phyloP scores from a whole-genome alignment of 352 stramenopile genomes.

The Globisporangium heterothallicum region DNA sequence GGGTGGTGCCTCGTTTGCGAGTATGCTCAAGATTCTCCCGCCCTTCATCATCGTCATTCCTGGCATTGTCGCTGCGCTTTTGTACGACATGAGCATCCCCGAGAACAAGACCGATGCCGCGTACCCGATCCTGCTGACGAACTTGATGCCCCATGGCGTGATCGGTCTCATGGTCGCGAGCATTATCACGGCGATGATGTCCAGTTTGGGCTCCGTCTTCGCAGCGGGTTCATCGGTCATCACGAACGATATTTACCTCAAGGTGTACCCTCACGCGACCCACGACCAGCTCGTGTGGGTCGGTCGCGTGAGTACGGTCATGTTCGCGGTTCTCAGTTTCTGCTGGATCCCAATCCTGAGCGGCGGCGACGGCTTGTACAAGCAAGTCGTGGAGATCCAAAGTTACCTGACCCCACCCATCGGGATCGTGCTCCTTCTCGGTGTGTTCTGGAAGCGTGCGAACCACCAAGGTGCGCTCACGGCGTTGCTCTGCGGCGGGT shows the following conservation, averaged over 20 bases:
- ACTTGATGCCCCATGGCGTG: constrained; percentile 60
- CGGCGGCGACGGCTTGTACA: constrained; percentile 53
- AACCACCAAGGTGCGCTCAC: constrained; percentile 45
- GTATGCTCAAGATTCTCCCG: constrained; percentile 59
- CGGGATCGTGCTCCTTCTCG: constrained; percentile 54
- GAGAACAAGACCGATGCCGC: constrained; percentile 48
- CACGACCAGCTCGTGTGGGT: constrained; percentile 59
- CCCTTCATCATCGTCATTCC: constrained; percentile 68
- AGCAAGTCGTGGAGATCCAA: constrained; percentile 57
- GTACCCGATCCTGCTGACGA: constrained; percentile 59
- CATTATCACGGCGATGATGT: constrained; percentile 73
- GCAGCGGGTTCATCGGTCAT: constrained; percentile 50
- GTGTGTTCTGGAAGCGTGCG: constrained; percentile 42
- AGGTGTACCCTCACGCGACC: constrained; percentile 41
- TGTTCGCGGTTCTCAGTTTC: constrained; percentile 48
- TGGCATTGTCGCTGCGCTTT: constrained; percentile 50
- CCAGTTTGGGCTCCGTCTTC: constrained; percentile 59
- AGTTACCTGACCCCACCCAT: constrained; percentile 59
- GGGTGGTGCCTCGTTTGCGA: constrained; percentile 43
- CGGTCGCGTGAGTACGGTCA: constrained; percentile 39
- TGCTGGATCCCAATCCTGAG: constrained; percentile 64
- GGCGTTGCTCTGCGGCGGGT: constrained; percentile 41
- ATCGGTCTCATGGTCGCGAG: constrained; percentile 64
- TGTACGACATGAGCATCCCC: constrained; percentile 53
- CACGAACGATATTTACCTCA: constrained; percentile 65